Conservation (phyloP, 2,329 filamentous ascomycete species). For the Lithohypha guttulata region DNA sequence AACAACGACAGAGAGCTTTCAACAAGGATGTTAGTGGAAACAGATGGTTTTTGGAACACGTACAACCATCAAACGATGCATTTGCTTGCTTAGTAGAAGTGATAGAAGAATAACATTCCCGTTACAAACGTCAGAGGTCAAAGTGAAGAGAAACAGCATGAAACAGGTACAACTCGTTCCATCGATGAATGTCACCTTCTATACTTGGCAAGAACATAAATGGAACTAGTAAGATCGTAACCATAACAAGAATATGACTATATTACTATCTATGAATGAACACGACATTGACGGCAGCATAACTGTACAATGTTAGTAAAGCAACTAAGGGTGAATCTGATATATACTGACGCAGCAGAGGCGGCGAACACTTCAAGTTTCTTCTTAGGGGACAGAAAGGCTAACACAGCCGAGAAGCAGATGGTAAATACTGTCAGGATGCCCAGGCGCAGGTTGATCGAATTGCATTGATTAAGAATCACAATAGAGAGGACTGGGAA, state of each 20-base stretch:
- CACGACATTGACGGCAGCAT: conserved; percentile 12
- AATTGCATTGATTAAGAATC: conserved; percentile 1
- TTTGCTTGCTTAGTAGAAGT: too few relatives aligned
- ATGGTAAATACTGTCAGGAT: conserved; percentile 9
- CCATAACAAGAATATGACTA: background rate
- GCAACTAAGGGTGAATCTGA: background rate
- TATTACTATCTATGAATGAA: conserved; percentile 7
- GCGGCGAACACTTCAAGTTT: conserved; percentile 12
- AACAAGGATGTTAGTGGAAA: too few relatives aligned
- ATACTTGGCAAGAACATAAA: too few relatives aligned
- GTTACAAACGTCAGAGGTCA: too few relatives aligned
- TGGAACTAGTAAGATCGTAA: too few relatives aligned
- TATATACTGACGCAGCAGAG: conserved; percentile 11
- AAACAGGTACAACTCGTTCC: too few relatives aligned
- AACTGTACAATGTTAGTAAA: conserved; percentile 7
- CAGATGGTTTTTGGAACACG: too few relatives aligned
- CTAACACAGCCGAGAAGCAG: conserved; percentile 8
- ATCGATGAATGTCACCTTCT: too few relatives aligned
- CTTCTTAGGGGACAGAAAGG: conserved; percentile 5
- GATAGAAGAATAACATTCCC: too few relatives aligned
- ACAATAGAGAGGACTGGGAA: conserved; percentile 8
- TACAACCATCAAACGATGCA: too few relatives aligned
- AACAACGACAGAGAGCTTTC: too few relatives aligned
- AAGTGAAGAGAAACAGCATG: too few relatives aligned
- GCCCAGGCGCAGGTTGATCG: conserved; percentile 4